Base-by-base conservation (phyloP, 2,329 filamentous ascomycete genomes). In the Fusarium tricinctum region DNA sequence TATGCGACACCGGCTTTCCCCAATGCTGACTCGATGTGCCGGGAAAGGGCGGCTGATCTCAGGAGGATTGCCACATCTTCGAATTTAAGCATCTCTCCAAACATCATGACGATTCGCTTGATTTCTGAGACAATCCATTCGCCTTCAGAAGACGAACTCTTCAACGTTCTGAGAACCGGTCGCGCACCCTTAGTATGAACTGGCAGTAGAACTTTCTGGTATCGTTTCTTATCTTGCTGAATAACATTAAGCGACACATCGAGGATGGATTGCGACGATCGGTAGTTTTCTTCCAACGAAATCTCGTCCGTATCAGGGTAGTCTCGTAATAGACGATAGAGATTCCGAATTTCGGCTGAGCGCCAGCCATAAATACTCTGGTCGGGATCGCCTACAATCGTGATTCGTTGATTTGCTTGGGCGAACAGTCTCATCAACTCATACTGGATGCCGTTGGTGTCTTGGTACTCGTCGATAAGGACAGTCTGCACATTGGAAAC, bases 361-460 rank as follows among this genome's bases (percentile, higher is more conserved):
- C 95, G 90, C 85, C 97, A 99, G 20, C 95, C 93, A 77, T 98
- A 99, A 58, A 99, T 99, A 77, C 94, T 97, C 79, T 99, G 95
- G 77, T 99, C 96, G 0, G 96, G 95, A 76, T 99, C 95, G 33
- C 95, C 96, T 6, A 99, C 96, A 62, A 97, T 92, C 1, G 95
- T 98, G 70, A 98, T 95, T n/a, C 89, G 86, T 57, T 88, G 86
- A 43, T 86, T 85, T 22, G 84, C 81, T 63, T 93, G 89, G 3
- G 94, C 93, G 73, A 99, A 90, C 1, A 97, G 85, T 66, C 88
- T 91, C 94, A 97, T 97, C 42, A 99, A 82, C 71, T 97, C 93
- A 74, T 97, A 98, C 78, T 99, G 95, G 6, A 97, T 90, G 20
- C 93, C 88, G 76, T 98, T 99, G 9, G 95, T 98, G 79, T 99